A percentile compares a stretch with the other conserved stretches of the same genome.
phyloP scores from a whole-genome alignment of 1,284 basidiomycete genomes.

The Sanghuangporus weigelae region DNA sequence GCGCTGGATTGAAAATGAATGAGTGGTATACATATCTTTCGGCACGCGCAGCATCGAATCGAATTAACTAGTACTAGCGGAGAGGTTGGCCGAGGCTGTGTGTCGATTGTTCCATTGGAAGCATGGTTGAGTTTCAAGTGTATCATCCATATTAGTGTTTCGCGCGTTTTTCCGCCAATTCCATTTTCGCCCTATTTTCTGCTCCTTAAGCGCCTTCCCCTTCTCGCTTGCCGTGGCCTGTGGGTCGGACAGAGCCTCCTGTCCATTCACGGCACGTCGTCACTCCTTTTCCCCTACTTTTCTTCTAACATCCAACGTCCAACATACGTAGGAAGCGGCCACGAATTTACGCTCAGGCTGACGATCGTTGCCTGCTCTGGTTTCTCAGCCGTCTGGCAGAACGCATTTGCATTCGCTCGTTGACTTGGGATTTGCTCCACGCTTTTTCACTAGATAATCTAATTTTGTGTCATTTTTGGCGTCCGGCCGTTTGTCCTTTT shows the following conservation, averaged over 20 bases:
- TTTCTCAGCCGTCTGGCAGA: neutral
- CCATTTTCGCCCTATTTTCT: slow-evolving; percentile 17
- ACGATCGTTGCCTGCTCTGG: neutral
- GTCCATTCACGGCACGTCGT: slow-evolving; percentile 2
- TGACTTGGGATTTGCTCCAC: neutral
- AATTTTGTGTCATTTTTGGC: slow-evolving; percentile 8
- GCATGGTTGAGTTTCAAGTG: slow-evolving; percentile 11
- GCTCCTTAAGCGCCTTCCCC: slow-evolving; percentile 14
- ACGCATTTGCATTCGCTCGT: neutral
- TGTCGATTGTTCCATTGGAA: slow-evolving; percentile 13
- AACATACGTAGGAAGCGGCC: neutral
- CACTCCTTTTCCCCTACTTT: slow-evolving; percentile 2
- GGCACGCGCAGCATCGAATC: neutral
- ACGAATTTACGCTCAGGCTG: neutral
- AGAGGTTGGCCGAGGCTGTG: slow-evolving; percentile 14
- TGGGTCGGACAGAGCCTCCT: slow-evolving; percentile 28
- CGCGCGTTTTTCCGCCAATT: slow-evolving; percentile 10
- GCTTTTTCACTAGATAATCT: neutral
- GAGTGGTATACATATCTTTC: neutral
- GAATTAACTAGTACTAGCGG: no score
- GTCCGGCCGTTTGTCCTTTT: neutral
- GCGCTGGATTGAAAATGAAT: neutral
- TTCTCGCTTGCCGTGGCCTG: slow-evolving; percentile 22
- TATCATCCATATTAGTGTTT: slow-evolving; percentile 15
- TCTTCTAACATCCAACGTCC: slow-evolving; percentile 22